Evolutionary conservation across 1,284 basidiomycete genomes (phyloP), one percentile per base, ranked within the genome.

Genomic region (Pseudozyma thailandica): DNA sequence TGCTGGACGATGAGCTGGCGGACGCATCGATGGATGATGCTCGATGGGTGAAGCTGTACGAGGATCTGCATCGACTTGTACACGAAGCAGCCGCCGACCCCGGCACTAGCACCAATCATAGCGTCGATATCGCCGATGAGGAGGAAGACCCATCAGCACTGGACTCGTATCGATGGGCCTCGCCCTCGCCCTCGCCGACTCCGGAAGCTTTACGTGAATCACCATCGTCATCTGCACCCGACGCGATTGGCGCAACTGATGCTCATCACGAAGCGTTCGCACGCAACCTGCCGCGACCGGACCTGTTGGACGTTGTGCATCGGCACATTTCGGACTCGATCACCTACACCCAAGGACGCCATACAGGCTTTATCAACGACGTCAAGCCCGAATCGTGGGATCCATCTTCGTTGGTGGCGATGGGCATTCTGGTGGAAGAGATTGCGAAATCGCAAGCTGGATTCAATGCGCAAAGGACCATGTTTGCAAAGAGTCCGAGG

Each of bases 351-450:
- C 30, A 31, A 7, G 18, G 23, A 21, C 38, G n/a, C 38, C 38
- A 13, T 4, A 21, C 6, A n/a, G 38, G 38, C 12, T 21, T 6
- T 20, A 41, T 41, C 16, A 38, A 48, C 13, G 5, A 38, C 10
- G 21, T 59, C 10, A 1, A 20, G 1, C 5, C 41, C 3, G 54
- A 46, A 16, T 35, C 49, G 12, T 71, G 60, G 60, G 55, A 65
- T 26, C 51, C 69, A 1, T 52, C 45, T 20, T 46, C 58, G 4
- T 35, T 72, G 2, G 55, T 53, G 0, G 69, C 62, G 23, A 20
- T 66, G 25, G 48, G 56, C 26, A 52, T 63, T 15, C 31, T 72
- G 12, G 45, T 58, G 7, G 62, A 72, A 21, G 62, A 72, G 37
- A 38, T 60, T 16, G 63, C 51, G 2, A 44, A 18, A 15, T 66